phyloP scores from a whole-genome alignment of 106 monocot genomes.

The Apostasia ramifera region DNA sequence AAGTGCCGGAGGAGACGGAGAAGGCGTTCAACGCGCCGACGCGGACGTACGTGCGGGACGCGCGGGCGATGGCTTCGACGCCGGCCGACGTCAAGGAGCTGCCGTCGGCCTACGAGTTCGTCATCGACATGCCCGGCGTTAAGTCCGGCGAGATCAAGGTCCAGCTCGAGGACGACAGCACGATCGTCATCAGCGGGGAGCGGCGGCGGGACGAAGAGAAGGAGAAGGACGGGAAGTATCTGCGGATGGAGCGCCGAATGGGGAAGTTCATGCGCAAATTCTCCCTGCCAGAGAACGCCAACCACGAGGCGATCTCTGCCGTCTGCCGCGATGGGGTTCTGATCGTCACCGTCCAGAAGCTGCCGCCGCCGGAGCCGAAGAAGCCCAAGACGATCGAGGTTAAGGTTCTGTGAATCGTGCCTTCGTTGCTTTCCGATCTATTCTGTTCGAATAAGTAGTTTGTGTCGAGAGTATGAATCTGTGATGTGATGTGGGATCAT shows the following conservation, averaged over 20 bases:
- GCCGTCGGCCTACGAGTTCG: slow-evolving; percentile 42
- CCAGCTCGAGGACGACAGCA: slow-evolving; percentile 38
- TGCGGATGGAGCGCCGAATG: slow-evolving; percentile 61
- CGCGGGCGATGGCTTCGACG: slow-evolving; percentile 55
- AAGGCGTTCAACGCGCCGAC: slow-evolving; percentile 43
- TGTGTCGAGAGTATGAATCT: too few relatives aligned
- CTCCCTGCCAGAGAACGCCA: slow-evolving; percentile 45
- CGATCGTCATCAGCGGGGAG: slow-evolving; percentile 39
- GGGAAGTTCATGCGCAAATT: slow-evolving; percentile 77
- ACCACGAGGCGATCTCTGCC: slow-evolving; percentile 40
- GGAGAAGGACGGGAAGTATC: slow-evolving; percentile 41
- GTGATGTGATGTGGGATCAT: too few relatives aligned
- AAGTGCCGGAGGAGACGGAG: slow-evolving; percentile 24
- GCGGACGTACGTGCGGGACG: slow-evolving; percentile 55
- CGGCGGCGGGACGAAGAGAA: slow-evolving; percentile 19
- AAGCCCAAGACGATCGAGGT: slow-evolving; percentile 79
- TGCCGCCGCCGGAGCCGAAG: slow-evolving; percentile 72
- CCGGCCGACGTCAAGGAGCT: slow-evolving; percentile 83
- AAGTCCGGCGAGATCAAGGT: slow-evolving; percentile 46
- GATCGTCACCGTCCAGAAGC: slow-evolving; percentile 55
- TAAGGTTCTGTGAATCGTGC: slow-evolving; percentile 25
- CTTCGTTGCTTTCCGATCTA: too few relatives aligned
- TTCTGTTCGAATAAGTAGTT: too few relatives aligned
- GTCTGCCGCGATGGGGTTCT: slow-evolving; percentile 58
- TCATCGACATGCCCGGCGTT: slow-evolving; percentile 83